Evolutionary conservation across 1,284 basidiomycete species (phyloP).

Genomic region (Bjerkandera adusta): DNA sequence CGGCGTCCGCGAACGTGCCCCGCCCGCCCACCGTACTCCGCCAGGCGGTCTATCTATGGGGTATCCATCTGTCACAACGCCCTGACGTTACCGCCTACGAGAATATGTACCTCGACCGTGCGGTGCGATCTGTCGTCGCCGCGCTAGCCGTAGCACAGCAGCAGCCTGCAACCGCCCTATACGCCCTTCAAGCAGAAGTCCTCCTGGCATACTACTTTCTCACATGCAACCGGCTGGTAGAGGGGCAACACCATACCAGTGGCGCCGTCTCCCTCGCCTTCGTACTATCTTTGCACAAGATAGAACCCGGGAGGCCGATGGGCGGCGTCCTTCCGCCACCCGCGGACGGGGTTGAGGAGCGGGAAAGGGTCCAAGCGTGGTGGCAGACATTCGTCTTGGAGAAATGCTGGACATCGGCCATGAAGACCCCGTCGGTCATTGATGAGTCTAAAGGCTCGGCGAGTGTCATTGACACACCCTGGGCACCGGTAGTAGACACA

Average conservation of each 20-base stretch:
- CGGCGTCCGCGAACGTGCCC: constrained; percentile 4
- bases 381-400: constrained; percentile 43
- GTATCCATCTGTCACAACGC: constrained; percentile 18
- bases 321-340: constrained; percentile 8
- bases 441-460: constrained; percentile 23
- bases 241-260: constrained; percentile 41
- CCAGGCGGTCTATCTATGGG: constrained; percentile 21
- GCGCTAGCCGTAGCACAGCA: constrained; percentile 28
- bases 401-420: constrained; percentile 37
- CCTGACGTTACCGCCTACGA: constrained; percentile 17
- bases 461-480: constrained; percentile 35
- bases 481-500: no score
- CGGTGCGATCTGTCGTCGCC: constrained; percentile 27
- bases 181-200: constrained; percentile 42
- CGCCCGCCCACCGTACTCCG: constrained; percentile 14
- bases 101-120: constrained; percentile 25
- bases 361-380: constrained; percentile 41
- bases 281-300: constrained; percentile 33
- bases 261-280: constrained; percentile 39
- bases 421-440: constrained; percentile 32
- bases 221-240: constrained; percentile 36
- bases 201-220: constrained; percentile 46
- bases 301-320: constrained; percentile 10
- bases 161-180: constrained; percentile 26
- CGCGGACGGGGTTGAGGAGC: constrained; percentile 32